These are phyloP conservation scores for Datura wrightii DNA, from an alignment of 257 asterid species.

Conservation along the genomic window DNA sequence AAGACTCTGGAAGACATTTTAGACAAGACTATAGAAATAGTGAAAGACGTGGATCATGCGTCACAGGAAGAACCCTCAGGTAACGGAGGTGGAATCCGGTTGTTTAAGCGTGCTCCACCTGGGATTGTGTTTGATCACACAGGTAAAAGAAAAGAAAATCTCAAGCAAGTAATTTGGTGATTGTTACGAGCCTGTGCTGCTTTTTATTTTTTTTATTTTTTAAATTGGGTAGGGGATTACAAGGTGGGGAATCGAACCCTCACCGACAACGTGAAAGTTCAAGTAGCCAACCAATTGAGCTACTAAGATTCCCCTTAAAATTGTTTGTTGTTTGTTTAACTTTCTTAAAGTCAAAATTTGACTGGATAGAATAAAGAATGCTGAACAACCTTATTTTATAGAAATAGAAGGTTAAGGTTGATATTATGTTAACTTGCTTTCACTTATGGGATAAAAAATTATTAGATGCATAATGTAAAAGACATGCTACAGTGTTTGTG, in stretches of 20 bases:
- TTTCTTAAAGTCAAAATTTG: slow-evolving; percentile 1
- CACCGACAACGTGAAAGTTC: too few species aligned
- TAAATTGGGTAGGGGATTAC: too few species aligned
- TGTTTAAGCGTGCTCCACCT: slow-evolving; percentile 71
- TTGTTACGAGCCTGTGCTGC: not conserved
- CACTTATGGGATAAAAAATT: not conserved
- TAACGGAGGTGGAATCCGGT: slow-evolving; percentile 69
- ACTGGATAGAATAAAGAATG: not conserved
- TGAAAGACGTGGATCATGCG: slow-evolving; percentile 37
- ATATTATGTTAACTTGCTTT: not conserved
- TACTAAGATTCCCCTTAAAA: too few species aligned
- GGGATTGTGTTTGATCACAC: slow-evolving; percentile 75
- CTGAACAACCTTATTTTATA: not conserved
- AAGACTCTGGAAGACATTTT: slow-evolving; percentile 60
- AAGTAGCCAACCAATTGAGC: too few species aligned
- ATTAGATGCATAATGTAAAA: not conserved
- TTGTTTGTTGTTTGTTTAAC: not conserved
- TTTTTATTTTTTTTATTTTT: too few species aligned
- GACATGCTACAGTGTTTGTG: not conserved
- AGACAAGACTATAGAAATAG: slow-evolving; percentile 65
- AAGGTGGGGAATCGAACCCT: too few species aligned
- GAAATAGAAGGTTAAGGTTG: slow-evolving; percentile 8
- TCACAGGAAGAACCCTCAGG: slow-evolving; percentile 45
- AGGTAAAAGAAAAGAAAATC: slow-evolving; percentile 17
- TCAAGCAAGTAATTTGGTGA: not conserved